A percentile compares a stretch with the other conserved stretches of the same genome.
phyloP scores from a whole-genome alignment of 2,329 filamentous ascomycete species.

The Alternaria brassicae region DNA sequence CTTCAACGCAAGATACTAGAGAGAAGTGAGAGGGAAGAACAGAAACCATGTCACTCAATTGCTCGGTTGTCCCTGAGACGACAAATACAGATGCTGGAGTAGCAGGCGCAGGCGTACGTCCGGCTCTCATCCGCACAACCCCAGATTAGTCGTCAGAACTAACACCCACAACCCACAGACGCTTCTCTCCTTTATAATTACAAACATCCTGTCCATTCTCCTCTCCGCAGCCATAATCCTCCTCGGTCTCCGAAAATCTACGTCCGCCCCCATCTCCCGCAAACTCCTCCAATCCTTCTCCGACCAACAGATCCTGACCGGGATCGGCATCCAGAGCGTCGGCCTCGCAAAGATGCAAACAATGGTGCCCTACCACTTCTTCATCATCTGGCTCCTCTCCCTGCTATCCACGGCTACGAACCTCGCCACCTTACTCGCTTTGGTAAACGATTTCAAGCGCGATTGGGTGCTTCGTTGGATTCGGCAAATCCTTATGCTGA shows the following conservation, averaged over 20 bases:
- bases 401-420: conserved; percentile 71
- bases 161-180: conserved; percentile 46
- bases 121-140: background rate
- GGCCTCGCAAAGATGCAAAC: conserved; percentile 66
- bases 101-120: conserved; percentile 63
- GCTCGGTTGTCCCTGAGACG: conserved; percentile 54
- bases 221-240: conserved; percentile 65
- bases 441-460: conserved; percentile 70
- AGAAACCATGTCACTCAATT: conserved; percentile 40
- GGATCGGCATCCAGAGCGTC: conserved; percentile 71
- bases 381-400: conserved; percentile 73
- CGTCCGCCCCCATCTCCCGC: conserved; percentile 61
- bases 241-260: conserved; percentile 59
- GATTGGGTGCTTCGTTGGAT: conserved; percentile 73
- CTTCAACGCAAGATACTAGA: background rate
- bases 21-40: background rate
- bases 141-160: background rate
- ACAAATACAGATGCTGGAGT: conserved; percentile 64
- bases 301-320: conserved; percentile 73
- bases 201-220: conserved; percentile 64
- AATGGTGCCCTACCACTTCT: conserved; percentile 73
- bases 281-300: conserved; percentile 71
- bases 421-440: conserved; percentile 68
- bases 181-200: conserved; percentile 71
- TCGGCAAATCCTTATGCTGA: conserved; percentile 70